These are phyloP conservation scores for Penicillium dipodomyicola DNA, from an alignment of 495 filamentous ascomycete genomes.

Conservation along the genomic window DNA sequence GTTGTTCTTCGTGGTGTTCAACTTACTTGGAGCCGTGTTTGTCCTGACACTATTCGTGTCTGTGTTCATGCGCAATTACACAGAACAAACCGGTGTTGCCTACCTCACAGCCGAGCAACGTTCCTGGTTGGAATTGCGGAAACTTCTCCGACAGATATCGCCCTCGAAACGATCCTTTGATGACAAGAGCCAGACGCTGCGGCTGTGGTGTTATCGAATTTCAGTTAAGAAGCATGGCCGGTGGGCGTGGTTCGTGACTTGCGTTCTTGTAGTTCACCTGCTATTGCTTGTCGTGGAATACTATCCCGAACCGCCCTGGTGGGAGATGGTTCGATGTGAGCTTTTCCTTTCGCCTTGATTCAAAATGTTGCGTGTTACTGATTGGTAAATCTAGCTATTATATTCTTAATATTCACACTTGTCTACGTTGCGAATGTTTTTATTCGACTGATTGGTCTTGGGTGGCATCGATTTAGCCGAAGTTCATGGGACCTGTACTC, in stretches of 20 bases:
- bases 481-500: slow-evolving; percentile 97
- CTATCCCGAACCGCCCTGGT: slow-evolving; percentile 65
- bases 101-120: slow-evolving; percentile 95
- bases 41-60: slow-evolving; percentile 97
- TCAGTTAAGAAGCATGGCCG: slow-evolving; percentile 91
- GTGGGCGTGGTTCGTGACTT: slow-evolving; percentile 83
- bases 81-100: slow-evolving; percentile 95
- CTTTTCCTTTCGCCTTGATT: neutral
- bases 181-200: slow-evolving; percentile 70
- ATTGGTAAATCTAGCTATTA: slow-evolving; percentile 44
- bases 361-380: slow-evolving; percentile 5
- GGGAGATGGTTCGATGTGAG: slow-evolving; percentile 61
- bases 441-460: slow-evolving; percentile 82
- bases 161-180: slow-evolving; percentile 84
- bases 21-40: slow-evolving; percentile 94
- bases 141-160: slow-evolving; percentile 87
- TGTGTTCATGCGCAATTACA: slow-evolving; percentile 99
- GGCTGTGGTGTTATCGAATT: slow-evolving; percentile 89
- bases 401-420: slow-evolving; percentile 82
- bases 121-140: slow-evolving; percentile 93
- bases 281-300: slow-evolving; percentile 82
- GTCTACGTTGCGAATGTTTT: slow-evolving; percentile 83
- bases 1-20: slow-evolving; percentile 94
- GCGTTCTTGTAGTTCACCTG: slow-evolving; percentile 76
- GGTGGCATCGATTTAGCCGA: slow-evolving; percentile 86